phyloP scores from a whole-genome alignment of 495 filamentous ascomycete genomes.

The Jackrogersella multiformis region DNA sequence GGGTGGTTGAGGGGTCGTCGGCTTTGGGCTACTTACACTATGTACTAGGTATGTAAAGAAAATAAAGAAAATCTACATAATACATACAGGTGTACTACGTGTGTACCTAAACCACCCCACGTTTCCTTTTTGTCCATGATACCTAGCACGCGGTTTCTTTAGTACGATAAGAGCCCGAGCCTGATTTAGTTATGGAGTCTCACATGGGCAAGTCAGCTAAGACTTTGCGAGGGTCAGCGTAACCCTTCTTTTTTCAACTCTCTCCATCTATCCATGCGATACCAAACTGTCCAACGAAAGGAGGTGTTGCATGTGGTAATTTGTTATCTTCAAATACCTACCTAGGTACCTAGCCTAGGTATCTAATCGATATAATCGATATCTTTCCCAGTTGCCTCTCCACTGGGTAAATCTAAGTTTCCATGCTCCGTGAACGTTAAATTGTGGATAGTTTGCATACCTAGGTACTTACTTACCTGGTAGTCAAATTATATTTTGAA shows the following conservation, averaged over 20 bases:
- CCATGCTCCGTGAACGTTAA: constrained; percentile 20
- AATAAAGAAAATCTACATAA: constrained; percentile 1
- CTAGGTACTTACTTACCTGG: too few relatives aligned
- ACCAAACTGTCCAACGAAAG: background rate
- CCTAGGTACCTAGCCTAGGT: too few relatives aligned
- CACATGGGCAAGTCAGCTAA: constrained; percentile 44
- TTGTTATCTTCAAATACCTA: constrained; percentile 24
- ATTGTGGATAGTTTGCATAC: constrained; percentile 4
- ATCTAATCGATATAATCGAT: constrained; percentile 6
- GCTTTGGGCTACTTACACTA: background rate
- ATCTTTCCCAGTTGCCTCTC: constrained; percentile 7
- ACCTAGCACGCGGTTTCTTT: constrained; percentile 9
- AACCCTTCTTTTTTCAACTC: constrained; percentile 23
- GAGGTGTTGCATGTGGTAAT: constrained; percentile 5
- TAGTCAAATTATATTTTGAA: constrained; percentile 25
- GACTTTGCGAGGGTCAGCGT: constrained; percentile 36
- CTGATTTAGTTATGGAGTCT: constrained; percentile 38
- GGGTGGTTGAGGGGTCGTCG: background rate
- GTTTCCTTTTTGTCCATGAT: constrained; percentile 1
- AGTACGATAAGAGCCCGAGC: constrained; percentile 34
- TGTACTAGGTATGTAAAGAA: background rate
- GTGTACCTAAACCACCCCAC: constrained; percentile 25
- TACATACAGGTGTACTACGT: background rate
- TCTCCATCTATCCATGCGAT: background rate
- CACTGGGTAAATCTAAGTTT: background rate